Percentiles rank a stretch among this genome's conserved stretches.
Evolutionary conservation across 2,329 filamentous ascomycete species (phyloP).

Genomic region (Penicillium griseofulvum): DNA sequence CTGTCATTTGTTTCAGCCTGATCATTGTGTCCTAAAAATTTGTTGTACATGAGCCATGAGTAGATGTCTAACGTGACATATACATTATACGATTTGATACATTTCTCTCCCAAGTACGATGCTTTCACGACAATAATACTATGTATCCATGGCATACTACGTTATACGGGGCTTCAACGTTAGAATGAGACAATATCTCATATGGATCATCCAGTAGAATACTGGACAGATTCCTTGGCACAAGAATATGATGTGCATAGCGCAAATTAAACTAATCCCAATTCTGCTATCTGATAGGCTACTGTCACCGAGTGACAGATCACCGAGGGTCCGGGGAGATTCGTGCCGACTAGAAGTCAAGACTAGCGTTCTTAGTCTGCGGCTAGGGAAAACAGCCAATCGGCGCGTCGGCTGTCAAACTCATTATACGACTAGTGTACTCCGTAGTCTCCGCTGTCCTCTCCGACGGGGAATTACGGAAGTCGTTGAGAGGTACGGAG

Average conservation of each 20-base stretch:
- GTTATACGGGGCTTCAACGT: neutral
- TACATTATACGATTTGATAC: conserved; percentile 5
- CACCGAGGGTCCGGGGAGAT: neutral
- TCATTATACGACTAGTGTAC: neutral
- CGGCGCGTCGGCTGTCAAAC: neutral
- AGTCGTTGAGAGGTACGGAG: neutral
- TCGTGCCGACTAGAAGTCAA: neutral
- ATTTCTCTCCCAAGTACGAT: neutral
- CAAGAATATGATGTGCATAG: neutral
- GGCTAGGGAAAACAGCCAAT: neutral
- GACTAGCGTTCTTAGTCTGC: neutral
- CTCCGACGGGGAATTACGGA: conserved; percentile 1
- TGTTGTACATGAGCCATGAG: conserved; percentile 24
- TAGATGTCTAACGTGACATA: conserved; percentile 14
- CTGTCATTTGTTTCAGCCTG: conserved; percentile 6
- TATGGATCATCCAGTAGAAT: neutral
- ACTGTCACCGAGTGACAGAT: neutral
- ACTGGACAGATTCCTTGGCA: neutral
- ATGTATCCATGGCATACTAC: neutral
- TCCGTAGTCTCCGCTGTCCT: neutral
- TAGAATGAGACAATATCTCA: neutral
- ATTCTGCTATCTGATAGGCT: neutral
- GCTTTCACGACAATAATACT: neutral
- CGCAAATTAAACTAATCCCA: neutral
- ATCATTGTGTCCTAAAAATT: conserved; percentile 12